Evolutionary conservation across 2,329 filamentous ascomycete genomes (phyloP), one percentile per base, ranked within the genome.

Genomic region (Ophiocordyceps sinensis): DNA sequence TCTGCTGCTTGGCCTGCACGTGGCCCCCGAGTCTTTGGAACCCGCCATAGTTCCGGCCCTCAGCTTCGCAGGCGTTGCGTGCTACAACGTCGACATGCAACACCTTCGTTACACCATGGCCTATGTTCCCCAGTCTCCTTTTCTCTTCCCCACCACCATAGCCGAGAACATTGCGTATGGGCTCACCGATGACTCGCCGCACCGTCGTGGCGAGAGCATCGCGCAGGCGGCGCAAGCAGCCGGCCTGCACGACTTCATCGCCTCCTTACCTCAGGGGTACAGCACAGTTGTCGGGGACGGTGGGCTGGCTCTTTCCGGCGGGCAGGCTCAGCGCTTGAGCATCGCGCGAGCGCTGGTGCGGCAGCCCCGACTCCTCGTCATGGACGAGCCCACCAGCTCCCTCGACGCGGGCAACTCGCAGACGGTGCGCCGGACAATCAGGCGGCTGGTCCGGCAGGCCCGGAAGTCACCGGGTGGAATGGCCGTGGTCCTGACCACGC

Each of bases 361-460:
- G 0, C 65, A 70, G 13, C 87, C 87, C 0, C 69, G 72, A 34
- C 65, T 95, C 2, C 62, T 95, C 14, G 71, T 95, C 2, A 63
- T 95, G 2, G 89, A 96, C 51, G 88, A 95, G 61, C 85, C 87
- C 1, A 95, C 88, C 0, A 84, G 79, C 23, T 81, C 82, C 1
- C 66, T 96, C 0, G 88, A 95, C 52, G 68, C 71, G 0, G 73
- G 79, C 49, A 80, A 73, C 32, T 79, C 84, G 0, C 69, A 69
- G 3, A 61, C 70, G 2, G 71, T 95, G 4, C 67, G 82, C 12
- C 61, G 71, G 9, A 80, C 80, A 0, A 67, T 94, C 34, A 58
- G 58, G 30, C 53, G 54, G 0, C 59, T 91, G 1, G 63, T 79
- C 12, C 45, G 49, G 1, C 19, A 39, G 19, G 11, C 30, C 4